These are phyloP conservation scores for Botrytis deweyae DNA, from an alignment of 2,329 filamentous ascomycete genomes.

Conservation along the genomic window DNA sequence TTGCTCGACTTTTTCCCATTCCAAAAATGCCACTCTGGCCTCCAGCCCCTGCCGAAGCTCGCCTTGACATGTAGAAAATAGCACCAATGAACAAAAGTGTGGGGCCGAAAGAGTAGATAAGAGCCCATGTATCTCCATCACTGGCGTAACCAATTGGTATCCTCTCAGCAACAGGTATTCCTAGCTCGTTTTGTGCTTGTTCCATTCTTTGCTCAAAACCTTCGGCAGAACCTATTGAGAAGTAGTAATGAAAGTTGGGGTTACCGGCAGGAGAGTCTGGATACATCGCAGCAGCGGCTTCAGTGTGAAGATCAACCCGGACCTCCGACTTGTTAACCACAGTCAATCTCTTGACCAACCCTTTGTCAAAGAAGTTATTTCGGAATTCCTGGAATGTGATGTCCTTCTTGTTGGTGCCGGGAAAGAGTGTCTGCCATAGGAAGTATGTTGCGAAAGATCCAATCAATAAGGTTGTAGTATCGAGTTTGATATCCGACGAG, in stretches of 20 bases:
- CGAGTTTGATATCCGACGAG: conserved; percentile 34
- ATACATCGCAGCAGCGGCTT: conserved; percentile 69
- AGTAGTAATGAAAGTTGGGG: conserved; percentile 79
- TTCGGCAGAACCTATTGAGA: conserved; percentile 92
- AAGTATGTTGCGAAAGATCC: conserved; percentile 61
- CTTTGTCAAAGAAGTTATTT: conserved; percentile 92
- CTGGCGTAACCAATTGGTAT: conserved; percentile 88
- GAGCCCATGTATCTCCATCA: conserved; percentile 71
- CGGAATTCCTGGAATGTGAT: conserved; percentile 98
- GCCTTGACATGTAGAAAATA: conserved; percentile 74
- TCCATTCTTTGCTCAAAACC: conserved; percentile 88
- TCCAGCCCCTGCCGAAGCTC: conserved; percentile 67
- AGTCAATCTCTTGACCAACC: conserved; percentile 87
- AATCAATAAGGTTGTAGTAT: conserved; percentile 41
- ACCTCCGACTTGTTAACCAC: conserved; percentile 77
- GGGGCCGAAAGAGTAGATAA: conserved; percentile 46
- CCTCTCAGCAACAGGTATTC: conserved; percentile 80
- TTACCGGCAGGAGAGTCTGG: conserved; percentile 71
- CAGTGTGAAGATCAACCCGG: conserved; percentile 75
- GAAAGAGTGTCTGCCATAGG: conserved; percentile 63
- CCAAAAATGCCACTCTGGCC: conserved; percentile 82
- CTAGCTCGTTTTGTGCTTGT: conserved; percentile 81
- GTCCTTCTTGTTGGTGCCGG: conserved; percentile 66
- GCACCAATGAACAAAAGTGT: conserved; percentile 83
- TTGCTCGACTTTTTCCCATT: conserved; percentile 92